Evolutionary conservation across 1,139 yeast species (phyloP), one percentile per base, ranked within the genome.

Genomic region (Suhomyces anneliseae): DNA sequence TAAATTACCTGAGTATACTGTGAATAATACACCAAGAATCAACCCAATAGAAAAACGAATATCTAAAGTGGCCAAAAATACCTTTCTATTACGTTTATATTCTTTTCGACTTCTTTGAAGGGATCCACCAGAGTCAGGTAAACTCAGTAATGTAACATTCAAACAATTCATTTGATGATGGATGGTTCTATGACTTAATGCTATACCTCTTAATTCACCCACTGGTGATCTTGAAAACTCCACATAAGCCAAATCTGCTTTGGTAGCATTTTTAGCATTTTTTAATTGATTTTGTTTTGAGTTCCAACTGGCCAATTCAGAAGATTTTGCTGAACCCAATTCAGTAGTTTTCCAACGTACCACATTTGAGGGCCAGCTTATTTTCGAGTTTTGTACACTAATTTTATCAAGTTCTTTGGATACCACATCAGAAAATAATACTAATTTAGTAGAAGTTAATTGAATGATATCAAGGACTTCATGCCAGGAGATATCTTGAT

Each of bases 171-270:
- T 89, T 62, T 93, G 99, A 57, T 90, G 95, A 58, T 87, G 76
- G 14, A 95, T 80, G 0, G 97, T 90, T 50, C 90, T 75, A 60
- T 93, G 98, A 32, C 95, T 87, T 62, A 95, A 79, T 1, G 95
- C 97, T 36, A 95, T 96, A 7, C 99, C 99, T 46, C 97, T 78
- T 34, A 90, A 69, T 56, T 92, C 96, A 2, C 98, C 98, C 15
- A 89, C 81, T 0, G 98, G 96, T 2, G 95, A 87, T 55, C 95
- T 78, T 0, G 95, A 83, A 62, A 87, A 95, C 66, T 95, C 99
- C 27, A 95, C 92, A 60, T 95, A 95, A 0, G 98, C 97, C 51
- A 93, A 70, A 60, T 89, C 95, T 10, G 68, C 60, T 37, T 57
- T 62, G 15, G 40, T 27, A 11, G 37, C 39, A 11, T 43, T 36